Evolutionary conservation across 164 flowering plant genomes (phyloP).

Genomic region (Vitis riparia): DNA sequence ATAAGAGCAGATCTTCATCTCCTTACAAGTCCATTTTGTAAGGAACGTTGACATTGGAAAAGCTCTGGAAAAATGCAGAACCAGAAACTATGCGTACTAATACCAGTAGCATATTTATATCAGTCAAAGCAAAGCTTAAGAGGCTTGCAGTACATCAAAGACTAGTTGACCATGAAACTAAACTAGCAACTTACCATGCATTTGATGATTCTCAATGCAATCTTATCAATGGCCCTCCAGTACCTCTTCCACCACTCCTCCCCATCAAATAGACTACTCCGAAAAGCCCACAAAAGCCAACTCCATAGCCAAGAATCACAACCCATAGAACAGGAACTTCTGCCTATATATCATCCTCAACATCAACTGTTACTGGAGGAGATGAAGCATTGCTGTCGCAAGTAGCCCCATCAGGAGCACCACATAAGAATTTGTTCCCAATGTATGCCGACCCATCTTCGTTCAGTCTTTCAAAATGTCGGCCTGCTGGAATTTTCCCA

Average conservation of each 20-base stretch:
- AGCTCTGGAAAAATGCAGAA: no score
- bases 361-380: background rate
- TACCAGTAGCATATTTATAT: no score
- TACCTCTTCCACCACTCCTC: conserved; percentile 4
- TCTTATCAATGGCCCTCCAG: conserved; percentile 8
- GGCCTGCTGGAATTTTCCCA: background rate
- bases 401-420: background rate
- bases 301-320: conserved; percentile 6
- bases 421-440: conserved; percentile 20
- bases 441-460: conserved; percentile 12
- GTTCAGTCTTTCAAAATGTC: conserved; percentile 16
- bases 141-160: no score
- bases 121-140: no score
- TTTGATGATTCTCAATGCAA: background rate
- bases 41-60: no score
- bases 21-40: no score
- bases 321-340: background rate
- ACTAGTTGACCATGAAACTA: no score
- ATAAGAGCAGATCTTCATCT: no score
- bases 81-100: no score
- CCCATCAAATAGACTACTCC: conserved; percentile 7
- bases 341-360: conserved; percentile 2
- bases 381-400: background rate
- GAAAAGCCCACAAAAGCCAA: conserved; percentile 15
- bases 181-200: background rate